phyloP scores from a whole-genome alignment of 2,329 filamentous ascomycete genomes.

The Sporothrix protearum region DNA sequence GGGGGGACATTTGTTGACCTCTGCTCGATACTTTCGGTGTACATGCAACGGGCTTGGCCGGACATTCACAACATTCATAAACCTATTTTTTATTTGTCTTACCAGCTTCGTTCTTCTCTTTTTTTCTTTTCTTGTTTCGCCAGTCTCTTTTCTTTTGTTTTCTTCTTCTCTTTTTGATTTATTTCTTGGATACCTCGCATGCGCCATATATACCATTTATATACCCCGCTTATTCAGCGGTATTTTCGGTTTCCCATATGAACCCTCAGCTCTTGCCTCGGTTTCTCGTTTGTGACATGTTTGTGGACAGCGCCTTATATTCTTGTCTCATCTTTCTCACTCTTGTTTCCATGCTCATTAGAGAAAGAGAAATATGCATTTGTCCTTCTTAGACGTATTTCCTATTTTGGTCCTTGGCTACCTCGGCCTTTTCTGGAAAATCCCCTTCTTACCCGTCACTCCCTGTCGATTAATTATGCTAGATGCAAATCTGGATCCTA shows the following conservation, averaged over 20 bases:
- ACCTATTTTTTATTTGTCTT: too few relatives aligned
- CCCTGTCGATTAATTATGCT: neutral
- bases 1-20: neutral
- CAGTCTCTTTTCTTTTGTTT: neutral
- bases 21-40: neutral
- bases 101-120: neutral
- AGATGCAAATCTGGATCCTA: neutral
- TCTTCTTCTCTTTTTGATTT: neutral
- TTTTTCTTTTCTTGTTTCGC: neutral
- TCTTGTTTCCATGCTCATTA: neutral
- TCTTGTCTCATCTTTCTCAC: neutral
- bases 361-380: neutral
- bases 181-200: neutral
- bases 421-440: neutral
- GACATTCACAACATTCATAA: neutral
- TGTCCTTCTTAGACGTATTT: neutral
- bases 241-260: neutral
- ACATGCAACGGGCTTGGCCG: neutral
- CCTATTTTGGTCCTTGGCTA: neutral
- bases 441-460: neutral
- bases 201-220: neutral
- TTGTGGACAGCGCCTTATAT: too few relatives aligned
- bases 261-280: neutral
- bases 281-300: neutral
- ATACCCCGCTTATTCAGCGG: slow-evolving; percentile 11